phyloP scores from a whole-genome alignment of 805 yeast genomes.

The Teunomyces gatunensis region DNA sequence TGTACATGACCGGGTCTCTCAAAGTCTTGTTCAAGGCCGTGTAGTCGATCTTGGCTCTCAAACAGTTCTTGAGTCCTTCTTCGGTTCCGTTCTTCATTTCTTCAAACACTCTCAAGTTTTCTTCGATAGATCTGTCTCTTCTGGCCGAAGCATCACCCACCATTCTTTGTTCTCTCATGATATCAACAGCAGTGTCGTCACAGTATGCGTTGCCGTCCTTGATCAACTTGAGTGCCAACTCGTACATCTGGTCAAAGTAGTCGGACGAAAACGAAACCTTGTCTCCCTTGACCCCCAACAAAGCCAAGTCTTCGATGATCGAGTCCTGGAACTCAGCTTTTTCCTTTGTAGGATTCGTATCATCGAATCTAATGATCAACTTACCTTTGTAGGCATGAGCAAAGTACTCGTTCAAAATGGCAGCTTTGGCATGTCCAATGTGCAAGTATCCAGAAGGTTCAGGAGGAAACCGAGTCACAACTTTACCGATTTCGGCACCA shows the following conservation, averaged over 20 bases:
- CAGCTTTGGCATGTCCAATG: constrained; percentile 99
- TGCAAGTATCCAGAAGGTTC: constrained; percentile 99
- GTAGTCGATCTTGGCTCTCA: constrained; percentile 95
- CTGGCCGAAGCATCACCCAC: constrained; percentile 91
- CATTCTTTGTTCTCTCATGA: constrained; percentile 98
- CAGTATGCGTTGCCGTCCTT: constrained; percentile 96
- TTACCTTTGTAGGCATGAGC: constrained; percentile 96
- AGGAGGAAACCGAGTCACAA: constrained; percentile 98
- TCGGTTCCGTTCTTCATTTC: constrained; percentile 95
- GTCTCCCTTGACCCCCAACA: constrained; percentile 94
- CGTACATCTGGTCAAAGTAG: constrained; percentile 90
- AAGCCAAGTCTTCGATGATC: constrained; percentile 84
- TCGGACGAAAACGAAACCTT: constrained; percentile 85
- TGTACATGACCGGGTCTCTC: constrained; percentile 97
- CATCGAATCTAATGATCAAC: constrained; percentile 94
- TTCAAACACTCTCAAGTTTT: constrained; percentile 80
- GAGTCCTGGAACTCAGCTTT: constrained; percentile 92
- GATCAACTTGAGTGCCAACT: constrained; percentile 79
- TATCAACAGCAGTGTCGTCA: constrained; percentile 92
- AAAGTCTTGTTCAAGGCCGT: constrained; percentile 89
- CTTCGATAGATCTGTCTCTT: constrained; percentile 91
- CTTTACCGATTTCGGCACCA: constrained; percentile 90
- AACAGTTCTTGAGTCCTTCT: constrained; percentile 85
- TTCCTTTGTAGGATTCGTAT: constrained; percentile 97
- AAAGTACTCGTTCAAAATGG: constrained; percentile 92